Evolutionary conservation across 1,284 basidiomycete genomes (phyloP).

Genomic region (Crocinoboletus sp.): DNA sequence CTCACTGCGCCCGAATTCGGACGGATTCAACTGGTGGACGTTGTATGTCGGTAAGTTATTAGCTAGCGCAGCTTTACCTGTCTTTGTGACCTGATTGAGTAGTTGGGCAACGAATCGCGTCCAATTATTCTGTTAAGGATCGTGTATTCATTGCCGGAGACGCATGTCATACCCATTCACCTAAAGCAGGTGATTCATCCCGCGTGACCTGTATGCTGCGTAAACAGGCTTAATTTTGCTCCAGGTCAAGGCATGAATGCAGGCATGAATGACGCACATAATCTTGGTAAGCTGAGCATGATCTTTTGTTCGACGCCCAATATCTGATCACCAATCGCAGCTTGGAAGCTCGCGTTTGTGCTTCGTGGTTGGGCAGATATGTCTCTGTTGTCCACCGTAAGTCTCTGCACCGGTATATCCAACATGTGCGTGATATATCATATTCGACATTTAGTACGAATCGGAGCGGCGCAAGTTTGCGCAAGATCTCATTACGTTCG

Average conservation of each 20-base stretch:
- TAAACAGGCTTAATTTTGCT: slow-evolving; percentile 1
- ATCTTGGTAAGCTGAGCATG: slow-evolving; percentile 27
- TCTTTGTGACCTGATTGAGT: not conserved
- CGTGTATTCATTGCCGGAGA: slow-evolving; percentile 47
- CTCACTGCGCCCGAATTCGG: slow-evolving; percentile 36
- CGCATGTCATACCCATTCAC: slow-evolving; percentile 49
- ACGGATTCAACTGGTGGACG: slow-evolving; percentile 46
- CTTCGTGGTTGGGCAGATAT: slow-evolving; percentile 51
- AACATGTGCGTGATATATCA: not conserved
- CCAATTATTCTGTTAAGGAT: slow-evolving; percentile 38
- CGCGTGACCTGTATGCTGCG: not conserved
- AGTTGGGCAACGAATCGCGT: slow-evolving; percentile 46
- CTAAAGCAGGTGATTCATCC: slow-evolving; percentile 40
- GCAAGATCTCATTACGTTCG: slow-evolving; percentile 49
- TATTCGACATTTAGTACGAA: slow-evolving; percentile 36
- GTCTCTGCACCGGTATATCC: not conserved
- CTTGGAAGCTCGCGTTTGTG: slow-evolving; percentile 58
- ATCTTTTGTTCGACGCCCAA: not conserved
- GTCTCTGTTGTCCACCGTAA: slow-evolving; percentile 51
- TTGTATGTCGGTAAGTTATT: slow-evolving; percentile 34
- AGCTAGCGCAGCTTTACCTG: not conserved
- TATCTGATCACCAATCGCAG: slow-evolving; percentile 19
- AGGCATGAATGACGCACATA: slow-evolving; percentile 48
- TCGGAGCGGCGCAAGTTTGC: slow-evolving; percentile 44
- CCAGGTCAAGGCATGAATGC: slow-evolving; percentile 73